Base-by-base conservation (phyloP, 2,329 filamentous ascomycete species). In the Scedosporium boydii region DNA sequence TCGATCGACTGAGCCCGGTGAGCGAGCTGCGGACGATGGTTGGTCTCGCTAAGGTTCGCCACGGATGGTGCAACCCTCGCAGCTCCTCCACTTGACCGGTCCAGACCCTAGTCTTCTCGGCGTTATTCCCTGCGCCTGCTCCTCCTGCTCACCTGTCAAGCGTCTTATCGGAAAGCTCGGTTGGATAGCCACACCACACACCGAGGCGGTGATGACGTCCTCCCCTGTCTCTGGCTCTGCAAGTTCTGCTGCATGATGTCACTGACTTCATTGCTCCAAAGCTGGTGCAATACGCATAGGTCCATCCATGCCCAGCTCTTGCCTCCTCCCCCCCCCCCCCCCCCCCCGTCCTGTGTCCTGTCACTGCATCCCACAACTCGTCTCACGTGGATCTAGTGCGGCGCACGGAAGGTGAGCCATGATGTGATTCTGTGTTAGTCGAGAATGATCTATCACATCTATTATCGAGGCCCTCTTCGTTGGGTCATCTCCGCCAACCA, bases 161-260 rank as follows among this genome's bases (percentile, higher is more conserved):
- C 34, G 3, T 12, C 34, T 38, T 38, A 38, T 38, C 34, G 29
- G 29, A 34, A 10, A 34, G 29, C 29, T 34, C 29, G 29, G 34
- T 38, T 38, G 12, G 34, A 38, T 12, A 38, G 10, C 34, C 34
- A 21, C 18, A 48, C 44, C 16, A n/a, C 44, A 26, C 59, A 60
- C 23, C 69, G 67, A 48, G 69, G 68, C 16, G 59, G 61, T 16
- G 59, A 65, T 29, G 64, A 48, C 7, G 61, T 34, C 29, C 60
- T 16, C 62, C 51, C 58, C 10, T 38, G 34, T 27, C 34, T 46
- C 42, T 23, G 53, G 14, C n/a, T 21, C 44, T 48, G 44, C 44
- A 18, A 18, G 16, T 12, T 48, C 29, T 34, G 6, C 18, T n/a
- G 16, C 18, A 48, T 21, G 18, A 48, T 48, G 44, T 21, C 16